phyloP scores from a whole-genome alignment of 2,329 filamentous ascomycete species.

The Monilinia aucupariae region DNA sequence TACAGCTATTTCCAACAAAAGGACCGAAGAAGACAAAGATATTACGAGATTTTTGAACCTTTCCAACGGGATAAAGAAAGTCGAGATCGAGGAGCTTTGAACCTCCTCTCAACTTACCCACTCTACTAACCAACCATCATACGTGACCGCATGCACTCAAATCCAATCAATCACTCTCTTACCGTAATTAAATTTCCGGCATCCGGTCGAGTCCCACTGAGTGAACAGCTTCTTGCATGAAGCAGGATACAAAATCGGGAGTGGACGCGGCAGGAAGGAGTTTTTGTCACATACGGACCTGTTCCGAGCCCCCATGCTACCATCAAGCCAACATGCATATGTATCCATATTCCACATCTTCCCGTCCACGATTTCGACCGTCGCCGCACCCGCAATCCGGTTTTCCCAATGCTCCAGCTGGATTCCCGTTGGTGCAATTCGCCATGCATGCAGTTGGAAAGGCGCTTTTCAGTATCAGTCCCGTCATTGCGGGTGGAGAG shows the following conservation, averaged over 20 bases:
- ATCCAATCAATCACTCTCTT: background rate
- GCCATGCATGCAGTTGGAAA: background rate
- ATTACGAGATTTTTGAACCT: slow-evolving; percentile 3
- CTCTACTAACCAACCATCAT: background rate
- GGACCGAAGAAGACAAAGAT: slow-evolving; percentile 9
- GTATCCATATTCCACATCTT: no score
- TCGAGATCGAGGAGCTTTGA: slow-evolving; percentile 7
- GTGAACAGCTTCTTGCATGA: background rate
- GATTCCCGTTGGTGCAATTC: background rate
- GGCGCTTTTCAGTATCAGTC: background rate
- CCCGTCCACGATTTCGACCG: no score
- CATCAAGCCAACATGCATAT: background rate
- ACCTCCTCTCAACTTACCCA: background rate
- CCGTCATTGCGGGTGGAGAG: background rate
- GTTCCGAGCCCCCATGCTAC: background rate
- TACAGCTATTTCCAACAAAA: background rate
- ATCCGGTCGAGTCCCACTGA: background rate
- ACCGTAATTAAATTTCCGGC: slow-evolving; percentile 2
- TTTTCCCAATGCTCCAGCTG: background rate
- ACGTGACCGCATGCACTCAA: background rate
- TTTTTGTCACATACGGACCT: background rate
- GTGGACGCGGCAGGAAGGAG: background rate
- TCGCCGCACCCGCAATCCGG: no score
- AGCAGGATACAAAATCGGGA: background rate
- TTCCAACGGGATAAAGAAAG: slow-evolving; percentile 2